phyloP scores from a whole-genome alignment of 1,284 basidiomycete genomes.

The Heterobasidion occidentale region DNA sequence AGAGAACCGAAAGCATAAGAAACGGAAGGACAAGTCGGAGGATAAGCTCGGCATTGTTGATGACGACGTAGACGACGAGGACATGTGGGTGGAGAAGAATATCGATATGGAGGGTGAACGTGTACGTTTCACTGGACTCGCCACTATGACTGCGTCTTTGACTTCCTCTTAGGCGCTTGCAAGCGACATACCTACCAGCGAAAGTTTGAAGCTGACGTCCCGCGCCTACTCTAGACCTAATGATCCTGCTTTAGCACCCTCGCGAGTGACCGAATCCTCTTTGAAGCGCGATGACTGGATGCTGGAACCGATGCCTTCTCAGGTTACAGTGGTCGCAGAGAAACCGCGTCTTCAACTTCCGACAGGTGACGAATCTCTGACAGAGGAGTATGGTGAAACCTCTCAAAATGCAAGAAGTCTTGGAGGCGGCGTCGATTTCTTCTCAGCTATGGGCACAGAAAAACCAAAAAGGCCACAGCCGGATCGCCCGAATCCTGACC shows the following conservation, averaged over 20 bases:
- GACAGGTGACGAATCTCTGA: slow-evolving; percentile 42
- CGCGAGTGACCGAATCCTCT: slow-evolving; percentile 34
- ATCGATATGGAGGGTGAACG: slow-evolving; percentile 69
- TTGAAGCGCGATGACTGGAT: slow-evolving; percentile 86
- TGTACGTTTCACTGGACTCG: slow-evolving; percentile 33
- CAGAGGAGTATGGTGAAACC: slow-evolving; percentile 66
- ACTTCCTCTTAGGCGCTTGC: slow-evolving; percentile 42
- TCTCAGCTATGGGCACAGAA: slow-evolving; percentile 76
- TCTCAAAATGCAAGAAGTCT: slow-evolving; percentile 37
- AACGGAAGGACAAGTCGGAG: slow-evolving; percentile 21
- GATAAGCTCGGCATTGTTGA: slow-evolving; percentile 45
- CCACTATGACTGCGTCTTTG: slow-evolving; percentile 3
- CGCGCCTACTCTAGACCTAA: slow-evolving; percentile 35
- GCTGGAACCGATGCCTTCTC: slow-evolving; percentile 43
- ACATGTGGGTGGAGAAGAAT: slow-evolving; percentile 85
- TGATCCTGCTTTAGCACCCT: slow-evolving; percentile 37
- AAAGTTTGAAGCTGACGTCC: slow-evolving; percentile 64
- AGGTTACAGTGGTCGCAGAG: slow-evolving; percentile 16
- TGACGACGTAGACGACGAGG: slow-evolving; percentile 60
- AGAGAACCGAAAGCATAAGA: slow-evolving; percentile 26
- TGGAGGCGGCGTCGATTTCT: slow-evolving; percentile 71
- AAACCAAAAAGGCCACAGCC: slow-evolving; percentile 57
- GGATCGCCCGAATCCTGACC: slow-evolving; percentile 64
- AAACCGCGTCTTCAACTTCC: slow-evolving; percentile 14
- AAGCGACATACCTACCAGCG: slow-evolving; percentile 71